phyloP scores from a whole-genome alignment of 1,139 yeast species.

The Diutina pseudorugosa region DNA sequence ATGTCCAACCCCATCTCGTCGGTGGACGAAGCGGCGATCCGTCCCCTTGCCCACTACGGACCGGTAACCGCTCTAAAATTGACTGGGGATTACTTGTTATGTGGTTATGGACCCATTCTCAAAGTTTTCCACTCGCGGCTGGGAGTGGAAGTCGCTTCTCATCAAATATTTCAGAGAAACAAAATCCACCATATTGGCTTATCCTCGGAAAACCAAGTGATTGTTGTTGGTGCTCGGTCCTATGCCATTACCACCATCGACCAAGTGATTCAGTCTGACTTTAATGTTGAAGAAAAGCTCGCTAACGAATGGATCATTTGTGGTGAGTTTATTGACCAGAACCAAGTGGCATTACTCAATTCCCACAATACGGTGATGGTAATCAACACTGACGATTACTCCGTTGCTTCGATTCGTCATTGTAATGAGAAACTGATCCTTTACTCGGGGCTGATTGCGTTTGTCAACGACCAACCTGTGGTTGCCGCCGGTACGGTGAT shows the following conservation, averaged over 20 bases:
- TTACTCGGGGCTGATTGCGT: conserved; percentile 70
- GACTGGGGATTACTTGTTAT: conserved; percentile 27
- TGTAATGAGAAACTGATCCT: conserved; percentile 72
- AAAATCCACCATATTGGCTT: conserved; percentile 67
- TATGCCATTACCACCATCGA: conserved; percentile 30
- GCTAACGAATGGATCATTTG: conserved; percentile 71
- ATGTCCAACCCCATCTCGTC: conserved; percentile 10
- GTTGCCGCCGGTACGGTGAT: conserved; percentile 89
- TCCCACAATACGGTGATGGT: conserved; percentile 68
- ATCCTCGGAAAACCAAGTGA: conserved; percentile 19
- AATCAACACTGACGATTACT: conserved; percentile 16
- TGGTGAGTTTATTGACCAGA: conserved; percentile 32
- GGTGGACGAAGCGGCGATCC: conserved; percentile 13
- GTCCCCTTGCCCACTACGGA: conserved; percentile 41
- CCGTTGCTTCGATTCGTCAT: conserved; percentile 22
- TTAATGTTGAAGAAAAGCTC: conserved; percentile 26
- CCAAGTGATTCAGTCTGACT: conserved; percentile 11
- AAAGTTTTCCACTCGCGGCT: conserved; percentile 33
- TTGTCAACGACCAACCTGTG: conserved; percentile 27
- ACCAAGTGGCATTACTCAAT: conserved; percentile 37
- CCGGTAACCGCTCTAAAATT: conserved; percentile 62
- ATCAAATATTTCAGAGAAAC: conserved; percentile 49
- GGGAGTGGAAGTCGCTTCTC: conserved; percentile 24
- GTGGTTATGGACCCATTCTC: conserved; percentile 66
- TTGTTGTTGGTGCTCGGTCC: conserved; percentile 68